Evolutionary conservation across 306 rosid genomes (phyloP).

Genomic region (Pterocarpus santalinus): DNA sequence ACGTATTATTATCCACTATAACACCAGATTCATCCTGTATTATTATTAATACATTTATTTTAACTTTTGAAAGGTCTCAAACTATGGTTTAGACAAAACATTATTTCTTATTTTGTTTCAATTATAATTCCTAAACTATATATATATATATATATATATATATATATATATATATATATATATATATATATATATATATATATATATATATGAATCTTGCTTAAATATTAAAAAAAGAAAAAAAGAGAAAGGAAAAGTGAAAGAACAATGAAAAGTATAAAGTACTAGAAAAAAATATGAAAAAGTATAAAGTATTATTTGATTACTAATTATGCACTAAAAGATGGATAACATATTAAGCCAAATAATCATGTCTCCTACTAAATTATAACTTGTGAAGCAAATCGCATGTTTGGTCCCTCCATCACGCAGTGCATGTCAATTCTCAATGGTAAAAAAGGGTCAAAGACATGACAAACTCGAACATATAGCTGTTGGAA

Average conservation of each 20-base stretch:
- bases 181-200: too few species aligned
- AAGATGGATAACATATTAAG: neutral
- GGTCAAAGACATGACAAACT: conserved; percentile 22
- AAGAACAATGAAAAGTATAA: conserved; percentile 10
- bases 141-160: too few species aligned
- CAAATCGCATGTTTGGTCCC: neutral
- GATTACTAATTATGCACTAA: neutral
- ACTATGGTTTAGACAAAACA: too few species aligned
- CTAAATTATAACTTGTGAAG: neutral
- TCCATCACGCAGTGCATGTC: conserved; percentile 38
- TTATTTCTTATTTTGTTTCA: too few species aligned
- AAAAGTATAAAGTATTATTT: neutral
- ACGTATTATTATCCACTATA: too few species aligned
- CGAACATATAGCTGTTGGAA: conserved; percentile 18
- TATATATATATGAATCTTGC: too few species aligned
- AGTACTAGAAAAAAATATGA: neutral
- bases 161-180: too few species aligned
- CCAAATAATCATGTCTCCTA: neutral
- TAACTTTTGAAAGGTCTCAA: too few species aligned
- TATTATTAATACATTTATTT: too few species aligned
- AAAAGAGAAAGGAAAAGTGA: neutral
- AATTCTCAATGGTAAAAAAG: conserved; percentile 37
- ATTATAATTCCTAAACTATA: too few species aligned
- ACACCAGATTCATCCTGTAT: too few species aligned
- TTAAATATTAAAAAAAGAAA: neutral